Evolutionary conservation across 2,329 filamentous ascomycete genomes (phyloP), one percentile per base, ranked within the genome.

Genomic region (Calonectria honghensis): DNA sequence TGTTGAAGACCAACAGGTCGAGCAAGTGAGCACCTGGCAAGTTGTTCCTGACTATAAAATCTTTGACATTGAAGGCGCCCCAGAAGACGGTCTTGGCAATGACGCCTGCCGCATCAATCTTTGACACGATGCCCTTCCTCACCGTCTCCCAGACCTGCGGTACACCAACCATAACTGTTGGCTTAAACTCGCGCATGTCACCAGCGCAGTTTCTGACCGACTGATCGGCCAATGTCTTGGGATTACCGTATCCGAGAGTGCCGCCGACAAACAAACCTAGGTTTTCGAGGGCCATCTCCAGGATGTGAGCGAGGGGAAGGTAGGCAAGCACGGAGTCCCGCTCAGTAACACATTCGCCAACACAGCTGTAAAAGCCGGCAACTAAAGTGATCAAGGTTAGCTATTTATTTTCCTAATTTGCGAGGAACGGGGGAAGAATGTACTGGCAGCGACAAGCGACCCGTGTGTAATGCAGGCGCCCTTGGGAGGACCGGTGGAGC

Each of bases 101-200:
- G 11, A 89, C 84, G 79, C 92, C 92, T 75, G 93, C 90, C 72
- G 90, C 88, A 81, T 94, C 93, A 68, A 98, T 93, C 84, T 95
- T 95, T 80, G 88, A 86, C 78, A 96, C 88, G 81, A 99, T 94
- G 66, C 97, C 96, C 88, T 98, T 99, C 89, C 95, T 96, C 80
- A 99, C 94, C 0, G 95, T 96, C 87, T 99, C 97, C 95, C 96
- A 99, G 35, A 98, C 94, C 71, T 97, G 96, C 0, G 97, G 97
- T 1, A 99, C 97, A 83, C 97, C 97, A 31, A 98, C 94, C 83
- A 99, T 90, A 82, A 98, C 91, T 0, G 95, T 97, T 0, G 97
- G 97, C 78, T 91, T 91, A 82, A 98, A 93, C 82, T 98, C 96
- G 73, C 94, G 94, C 86, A 98, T 98, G 79, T 99, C 97, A 78